phyloP scores from a whole-genome alignment of 495 filamentous ascomycete species.

The Thozetella sp. region DNA sequence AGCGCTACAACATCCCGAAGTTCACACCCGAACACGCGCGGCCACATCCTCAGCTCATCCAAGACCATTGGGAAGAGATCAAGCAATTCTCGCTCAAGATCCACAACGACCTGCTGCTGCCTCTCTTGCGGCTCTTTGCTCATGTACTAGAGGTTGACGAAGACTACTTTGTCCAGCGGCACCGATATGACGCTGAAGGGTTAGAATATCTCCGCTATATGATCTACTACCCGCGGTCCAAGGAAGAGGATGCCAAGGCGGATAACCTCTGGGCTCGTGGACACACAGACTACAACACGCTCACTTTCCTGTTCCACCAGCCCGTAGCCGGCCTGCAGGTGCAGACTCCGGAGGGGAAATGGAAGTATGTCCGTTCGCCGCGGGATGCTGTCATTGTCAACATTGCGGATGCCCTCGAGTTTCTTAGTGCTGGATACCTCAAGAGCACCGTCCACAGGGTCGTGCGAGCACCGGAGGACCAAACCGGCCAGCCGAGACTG shows the following conservation, averaged over 20 bases:
- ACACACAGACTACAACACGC: conserved; percentile 54
- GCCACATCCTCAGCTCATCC: conserved; percentile 42
- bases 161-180: conserved; percentile 48
- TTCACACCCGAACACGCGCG: conserved; percentile 45
- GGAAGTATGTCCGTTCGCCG: conserved; percentile 46
- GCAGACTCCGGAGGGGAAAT: conserved; percentile 29
- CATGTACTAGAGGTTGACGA: conserved; percentile 55
- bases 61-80: conserved; percentile 40
- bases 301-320: conserved; percentile 58
- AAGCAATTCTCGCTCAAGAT: conserved; percentile 47
- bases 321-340: conserved; percentile 59
- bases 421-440: conserved; percentile 48
- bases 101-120: conserved; percentile 45
- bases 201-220: conserved; percentile 56
- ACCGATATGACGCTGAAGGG: conserved; percentile 47
- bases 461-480: conserved; percentile 45
- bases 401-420: conserved; percentile 47
- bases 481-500: conserved; percentile 45
- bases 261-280: conserved; percentile 45
- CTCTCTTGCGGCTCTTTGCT: conserved; percentile 49
- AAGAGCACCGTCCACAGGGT: conserved; percentile 57
- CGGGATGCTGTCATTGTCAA: conserved; percentile 56
- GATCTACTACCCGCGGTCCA: conserved; percentile 47
- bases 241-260: conserved; percentile 43
- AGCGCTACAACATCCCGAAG: conserved; percentile 59